phyloP scores from a whole-genome alignment of 306 rosid species.

The Cicer cuneatum region DNA sequence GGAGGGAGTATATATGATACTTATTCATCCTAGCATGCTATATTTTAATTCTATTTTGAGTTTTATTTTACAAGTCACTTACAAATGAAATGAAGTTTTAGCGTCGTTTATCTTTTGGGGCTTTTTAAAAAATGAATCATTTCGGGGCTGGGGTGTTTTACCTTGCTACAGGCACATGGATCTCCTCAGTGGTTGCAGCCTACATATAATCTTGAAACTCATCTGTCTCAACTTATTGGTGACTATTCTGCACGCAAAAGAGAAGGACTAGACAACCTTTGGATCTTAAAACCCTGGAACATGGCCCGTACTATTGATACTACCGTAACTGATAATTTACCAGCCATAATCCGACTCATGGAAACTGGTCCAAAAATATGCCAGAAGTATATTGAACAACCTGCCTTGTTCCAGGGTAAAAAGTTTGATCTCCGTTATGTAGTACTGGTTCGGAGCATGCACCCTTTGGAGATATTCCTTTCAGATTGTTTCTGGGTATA shows the following conservation, averaged over 20 bases:
- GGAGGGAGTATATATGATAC: not conserved
- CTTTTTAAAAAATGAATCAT: not conserved
- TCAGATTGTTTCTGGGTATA: slow-evolving; percentile 95
- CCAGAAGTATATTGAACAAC: slow-evolving; percentile 93
- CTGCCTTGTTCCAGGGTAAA: slow-evolving; percentile 84
- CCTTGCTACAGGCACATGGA: slow-evolving; percentile 74
- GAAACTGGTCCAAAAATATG: slow-evolving; percentile 98
- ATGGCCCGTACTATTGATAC: slow-evolving; percentile 99
- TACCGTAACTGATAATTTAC: slow-evolving; percentile 77
- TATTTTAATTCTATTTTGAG: slow-evolving; percentile 1
- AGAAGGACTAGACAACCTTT: slow-evolving; percentile 73
- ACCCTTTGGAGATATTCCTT: slow-evolving; percentile 81
- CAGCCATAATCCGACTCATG: slow-evolving; percentile 86
- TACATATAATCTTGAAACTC: slow-evolving; percentile 88
- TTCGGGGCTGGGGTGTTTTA: slow-evolving; percentile 6
- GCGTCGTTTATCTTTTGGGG: slow-evolving; percentile 12
- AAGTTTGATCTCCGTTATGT: slow-evolving; percentile 92
- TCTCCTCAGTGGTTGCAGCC: slow-evolving; percentile 93
- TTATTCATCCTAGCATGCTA: slow-evolving; percentile 32
- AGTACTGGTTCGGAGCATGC: slow-evolving; percentile 80
- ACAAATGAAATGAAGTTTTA: not conserved
- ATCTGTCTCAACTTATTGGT: slow-evolving; percentile 87
- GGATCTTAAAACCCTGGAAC: slow-evolving; percentile 99
- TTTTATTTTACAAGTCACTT: slow-evolving; percentile 8
- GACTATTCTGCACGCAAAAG: slow-evolving; percentile 71